Evolutionary conservation across 1,284 basidiomycete genomes (phyloP).

Genomic region (Leccinum pachyderme): DNA sequence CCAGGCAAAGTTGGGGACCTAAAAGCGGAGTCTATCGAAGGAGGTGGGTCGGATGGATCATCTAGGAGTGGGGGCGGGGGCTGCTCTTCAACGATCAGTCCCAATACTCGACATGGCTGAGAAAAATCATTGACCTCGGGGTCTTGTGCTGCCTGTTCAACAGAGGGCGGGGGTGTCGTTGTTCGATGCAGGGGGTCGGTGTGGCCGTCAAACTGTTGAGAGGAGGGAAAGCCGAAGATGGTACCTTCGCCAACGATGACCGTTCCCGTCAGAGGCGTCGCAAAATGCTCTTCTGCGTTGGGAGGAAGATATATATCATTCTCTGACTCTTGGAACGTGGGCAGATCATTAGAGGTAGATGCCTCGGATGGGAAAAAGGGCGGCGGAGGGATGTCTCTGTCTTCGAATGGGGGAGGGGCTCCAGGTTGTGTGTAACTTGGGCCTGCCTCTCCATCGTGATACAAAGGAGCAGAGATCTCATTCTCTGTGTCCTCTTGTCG

Average conservation of each 20-base stretch:
- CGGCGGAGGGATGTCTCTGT: constrained; percentile 70
- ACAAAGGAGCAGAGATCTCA: constrained; percentile 48
- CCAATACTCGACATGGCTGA: constrained; percentile 55
- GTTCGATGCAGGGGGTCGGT: constrained; percentile 59
- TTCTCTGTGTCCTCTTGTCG: constrained; percentile 63
- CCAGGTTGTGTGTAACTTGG: constrained; percentile 60
- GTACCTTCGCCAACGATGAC: constrained; percentile 66
- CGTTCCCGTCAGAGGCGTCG: constrained; percentile 35
- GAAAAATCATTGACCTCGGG: constrained; percentile 62
- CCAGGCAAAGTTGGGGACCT: constrained; percentile 51
- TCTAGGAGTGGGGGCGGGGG: constrained; percentile 76
- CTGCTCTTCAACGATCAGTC: constrained; percentile 52
- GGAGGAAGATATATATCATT: constrained; percentile 62
- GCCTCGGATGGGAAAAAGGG: constrained; percentile 66
- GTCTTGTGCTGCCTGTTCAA: constrained; percentile 69
- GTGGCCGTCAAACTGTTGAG: constrained; percentile 77
- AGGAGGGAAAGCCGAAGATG: constrained; percentile 65
- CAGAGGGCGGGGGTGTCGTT: constrained; percentile 63
- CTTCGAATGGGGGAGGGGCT: constrained; percentile 80
- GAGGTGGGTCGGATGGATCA: constrained; percentile 81
- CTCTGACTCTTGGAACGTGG: constrained; percentile 78
- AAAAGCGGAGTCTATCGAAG: constrained; percentile 77
- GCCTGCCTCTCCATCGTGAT: constrained; percentile 66
- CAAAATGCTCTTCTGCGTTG: constrained; percentile 39
- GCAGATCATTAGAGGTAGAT: constrained; percentile 59